Evolutionary conservation across 306 rosid species (phyloP), one percentile per base, ranked within the genome.

Genomic region (Abrus pulchellus): DNA sequence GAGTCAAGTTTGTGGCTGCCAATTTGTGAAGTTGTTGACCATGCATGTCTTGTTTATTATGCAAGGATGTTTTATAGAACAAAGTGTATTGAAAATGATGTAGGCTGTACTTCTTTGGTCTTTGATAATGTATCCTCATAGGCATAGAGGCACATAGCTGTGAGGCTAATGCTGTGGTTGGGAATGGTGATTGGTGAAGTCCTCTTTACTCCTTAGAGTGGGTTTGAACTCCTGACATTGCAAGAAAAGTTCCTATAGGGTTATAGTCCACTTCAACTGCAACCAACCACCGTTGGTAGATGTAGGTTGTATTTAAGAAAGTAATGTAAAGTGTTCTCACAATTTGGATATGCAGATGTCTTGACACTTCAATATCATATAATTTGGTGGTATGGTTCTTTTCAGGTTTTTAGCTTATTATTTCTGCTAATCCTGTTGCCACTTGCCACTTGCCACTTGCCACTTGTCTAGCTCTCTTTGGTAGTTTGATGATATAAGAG

Each of bases 11-110:
- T 48, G 74, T 50, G 44, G 84, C 70, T 82, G 55, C 87, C 50
- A 32, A 41, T 41, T 67, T 61, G 32, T 6, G 68, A 81, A 81
- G 84, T 85, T 80, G 44, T 79, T 74, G 14, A 71, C 83, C 53
- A 63, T 43, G 32, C 28, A 10, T 69, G 67, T 43, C 10, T 68
- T 45, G 50, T 66, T 60, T 72, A 11, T 49, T 9, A 6, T 4
- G 30, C 10, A 29, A 76, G 7, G 68, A 54, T 81, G 40, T 33
- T 81, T 66, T 66, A 62, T 77, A 4, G 81, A 53, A 60, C 36
- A 56, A 62, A 61, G 59, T 73, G 67, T 40, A 72, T 55, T 8
- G 61, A 64, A 44, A 50, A 52, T 45, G 78, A 34, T 50, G 80
- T 45, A 1, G 41, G 48, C 12, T 63, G 10, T 63, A 38, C 1